Evolutionary conservation across 2,329 filamentous ascomycete species (phyloP).

Genomic region (Taxawa tesnikishii): DNA sequence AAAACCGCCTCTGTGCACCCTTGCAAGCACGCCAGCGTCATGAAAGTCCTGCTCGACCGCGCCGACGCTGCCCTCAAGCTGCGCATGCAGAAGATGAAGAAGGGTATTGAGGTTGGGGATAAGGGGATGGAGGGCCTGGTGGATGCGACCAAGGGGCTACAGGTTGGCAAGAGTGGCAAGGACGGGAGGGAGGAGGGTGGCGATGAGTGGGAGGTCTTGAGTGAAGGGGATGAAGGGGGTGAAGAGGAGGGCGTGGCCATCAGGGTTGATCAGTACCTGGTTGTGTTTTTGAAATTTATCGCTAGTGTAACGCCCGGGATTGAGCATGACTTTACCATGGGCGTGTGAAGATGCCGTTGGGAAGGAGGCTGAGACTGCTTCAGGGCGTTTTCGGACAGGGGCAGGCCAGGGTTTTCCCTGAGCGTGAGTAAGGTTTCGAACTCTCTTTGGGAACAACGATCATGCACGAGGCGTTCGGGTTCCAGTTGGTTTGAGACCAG

Average conservation of each 20-base stretch:
- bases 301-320: constrained; percentile 80
- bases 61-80: constrained; percentile 88
- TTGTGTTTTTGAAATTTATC: constrained; percentile 74
- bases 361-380: too few species aligned
- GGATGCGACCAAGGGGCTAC: constrained; percentile 52
- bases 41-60: constrained; percentile 93
- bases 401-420: too few species aligned
- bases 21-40: constrained; percentile 93
- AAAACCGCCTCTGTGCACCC: constrained; percentile 97
- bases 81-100: constrained; percentile 66
- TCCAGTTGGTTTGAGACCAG: too few species aligned
- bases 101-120: constrained; percentile 33
- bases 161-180: constrained; percentile 44
- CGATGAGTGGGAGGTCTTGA: constrained; percentile 53
- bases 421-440: too few species aligned
- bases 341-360: constrained; percentile 56
- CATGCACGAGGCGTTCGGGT: too few species aligned
- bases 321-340: constrained; percentile 97
- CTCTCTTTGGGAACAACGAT: too few species aligned
- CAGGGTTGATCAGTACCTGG: constrained; percentile 76
- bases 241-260: constrained; percentile 68
- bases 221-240: constrained; percentile 40
- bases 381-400: too few species aligned
- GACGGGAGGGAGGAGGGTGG: constrained; percentile 30
- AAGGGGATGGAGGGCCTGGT: constrained; percentile 75